Percentiles rank a stretch among this genome's conserved stretches.
These are phyloP conservation scores for Ascochyta viciae-villosae DNA, from an alignment of 2,329 filamentous ascomycete species.

Conservation along the genomic window DNA sequence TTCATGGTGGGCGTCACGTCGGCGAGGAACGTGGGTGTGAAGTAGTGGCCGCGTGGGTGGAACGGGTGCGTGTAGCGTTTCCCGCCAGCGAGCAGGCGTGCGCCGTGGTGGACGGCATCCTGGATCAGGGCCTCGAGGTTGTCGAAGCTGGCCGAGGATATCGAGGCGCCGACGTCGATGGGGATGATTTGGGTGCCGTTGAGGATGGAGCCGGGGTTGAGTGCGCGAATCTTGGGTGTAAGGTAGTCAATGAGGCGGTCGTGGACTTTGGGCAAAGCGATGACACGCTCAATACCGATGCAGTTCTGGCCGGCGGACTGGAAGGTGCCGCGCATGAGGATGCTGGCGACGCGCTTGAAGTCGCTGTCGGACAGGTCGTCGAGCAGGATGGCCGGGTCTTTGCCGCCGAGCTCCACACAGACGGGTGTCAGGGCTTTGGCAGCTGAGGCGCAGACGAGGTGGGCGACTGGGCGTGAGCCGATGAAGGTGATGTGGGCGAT, in stretches of 20 bases:
- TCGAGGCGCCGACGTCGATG: constrained; percentile 87
- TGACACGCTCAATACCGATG: constrained; percentile 93
- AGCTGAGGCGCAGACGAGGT: constrained; percentile 85
- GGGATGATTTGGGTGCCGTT: constrained; percentile 51
- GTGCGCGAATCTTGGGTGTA: constrained; percentile 72
- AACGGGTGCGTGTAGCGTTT: constrained; percentile 73
- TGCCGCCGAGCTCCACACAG: constrained; percentile 90
- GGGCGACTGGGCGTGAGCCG: constrained; percentile 84
- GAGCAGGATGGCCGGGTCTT: constrained; percentile 89
- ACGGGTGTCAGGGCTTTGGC: constrained; percentile 87
- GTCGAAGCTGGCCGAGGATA: constrained; percentile 78
- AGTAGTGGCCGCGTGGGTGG: constrained; percentile 85
- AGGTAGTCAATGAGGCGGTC: constrained; percentile 73
- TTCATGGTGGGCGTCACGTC: constrained; percentile 86
- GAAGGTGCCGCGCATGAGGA: constrained; percentile 90
- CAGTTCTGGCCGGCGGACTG: constrained; percentile 97
- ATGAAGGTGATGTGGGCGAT: constrained; percentile 96
- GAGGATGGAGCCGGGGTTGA: constrained; percentile 78
- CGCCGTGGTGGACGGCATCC: constrained; percentile 80
- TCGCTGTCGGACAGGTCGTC: constrained; percentile 73
- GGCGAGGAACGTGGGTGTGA: constrained; percentile 86
- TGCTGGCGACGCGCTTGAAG: constrained; percentile 76
- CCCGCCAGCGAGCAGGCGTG: constrained; percentile 82
- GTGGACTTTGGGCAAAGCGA: constrained; percentile 80
- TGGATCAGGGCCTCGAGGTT: constrained; percentile 78